Percentiles rank a stretch among this genome's conserved stretches.
Conservation (phyloP, 2,329 filamentous ascomycete genomes). For the Cercospora beticola region DNA sequence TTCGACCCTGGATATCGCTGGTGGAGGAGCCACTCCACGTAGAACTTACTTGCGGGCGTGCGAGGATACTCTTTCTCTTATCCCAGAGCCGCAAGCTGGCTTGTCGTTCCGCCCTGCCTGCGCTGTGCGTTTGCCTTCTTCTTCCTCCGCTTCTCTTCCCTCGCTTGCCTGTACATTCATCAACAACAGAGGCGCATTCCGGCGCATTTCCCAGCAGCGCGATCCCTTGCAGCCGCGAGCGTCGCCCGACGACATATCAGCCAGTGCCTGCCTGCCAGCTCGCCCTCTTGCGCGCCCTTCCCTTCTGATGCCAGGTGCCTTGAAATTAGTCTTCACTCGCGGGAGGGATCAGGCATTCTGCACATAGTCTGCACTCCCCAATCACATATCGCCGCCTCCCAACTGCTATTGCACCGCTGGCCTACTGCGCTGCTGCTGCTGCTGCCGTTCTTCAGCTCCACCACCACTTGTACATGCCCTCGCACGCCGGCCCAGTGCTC, state of each 20-base stretch:
- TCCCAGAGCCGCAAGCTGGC: conserved; percentile 11
- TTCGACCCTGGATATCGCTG: neutral
- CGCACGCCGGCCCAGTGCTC: neutral
- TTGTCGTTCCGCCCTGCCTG: conserved; percentile 2
- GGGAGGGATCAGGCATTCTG: conserved; percentile 30
- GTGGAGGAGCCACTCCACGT: neutral
- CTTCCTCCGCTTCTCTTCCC: neutral
- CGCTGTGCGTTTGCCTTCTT: neutral
- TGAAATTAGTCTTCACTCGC: conserved; percentile 24
- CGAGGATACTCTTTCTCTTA: neutral
- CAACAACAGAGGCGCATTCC: conserved; percentile 21
- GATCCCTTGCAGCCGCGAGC: conserved; percentile 18
- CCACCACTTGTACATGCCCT: conserved; percentile 7
- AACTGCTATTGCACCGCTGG: conserved; percentile 19
- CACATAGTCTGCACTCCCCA: conserved; percentile 27
- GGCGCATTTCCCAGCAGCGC: conserved; percentile 19
- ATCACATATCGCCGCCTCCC: conserved; percentile 25
- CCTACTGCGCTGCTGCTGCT: conserved; percentile 1
- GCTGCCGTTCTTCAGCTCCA: neutral
- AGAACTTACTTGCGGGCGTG: neutral
- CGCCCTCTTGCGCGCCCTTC: conserved; percentile 4
- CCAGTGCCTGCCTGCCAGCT: conserved; percentile 3
- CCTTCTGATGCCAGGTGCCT: conserved; percentile 15
- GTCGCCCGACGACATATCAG: conserved; percentile 7
- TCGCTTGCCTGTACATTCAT: neutral